Base-by-base conservation (phyloP, 257 asterid species). In the Penstemon davidsonii region DNA sequence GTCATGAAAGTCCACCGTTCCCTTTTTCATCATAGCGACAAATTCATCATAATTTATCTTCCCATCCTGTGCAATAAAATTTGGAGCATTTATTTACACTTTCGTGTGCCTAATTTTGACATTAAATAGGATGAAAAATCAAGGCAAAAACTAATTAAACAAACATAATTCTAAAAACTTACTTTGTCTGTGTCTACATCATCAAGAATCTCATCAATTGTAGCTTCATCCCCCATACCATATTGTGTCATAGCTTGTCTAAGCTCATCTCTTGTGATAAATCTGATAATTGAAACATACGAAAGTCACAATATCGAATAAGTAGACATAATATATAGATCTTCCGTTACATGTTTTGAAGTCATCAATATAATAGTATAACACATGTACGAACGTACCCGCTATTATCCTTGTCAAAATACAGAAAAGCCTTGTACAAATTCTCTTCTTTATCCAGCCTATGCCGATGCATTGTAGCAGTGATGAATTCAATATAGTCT, bases 381-480 rank as follows among this genome's bases (percentile, higher is more conserved):
- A 25, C 33, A 25, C 33, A 25, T 25, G 33, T 25, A 25, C 2
- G 61, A 7, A 66, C 80, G 5, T 73, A 86, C 96, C 97, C 97
- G 49, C 86, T 90, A 38, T 67, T 42, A 72, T 93, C 99, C 80
- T 75, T 83, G 77, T 93, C 99, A 38, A 93, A 93, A 83, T 74
- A 74, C 64, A 75, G 82, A 72, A 93, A 93, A 60, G 99, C 99
- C 85, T 79, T 83, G 60, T 49, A 13, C 77, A 93, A 54, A 76
- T 88, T 78, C 68, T 90, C 97, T 39, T 93, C 97, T 76, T 66
- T 88, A 41, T 93, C 95, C 7, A 93, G 88, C 73, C 91, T 90
- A 49, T 93, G 96, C 1, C 89, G 87, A 76, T 93, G 96, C 99
- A 93, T 93, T 39, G 96, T 87, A 33, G 96, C 99, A 11, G 96